Evolutionary conservation across 2,329 filamentous ascomycete genomes (phyloP).

Genomic region (Ustilaginoidea virens): DNA sequence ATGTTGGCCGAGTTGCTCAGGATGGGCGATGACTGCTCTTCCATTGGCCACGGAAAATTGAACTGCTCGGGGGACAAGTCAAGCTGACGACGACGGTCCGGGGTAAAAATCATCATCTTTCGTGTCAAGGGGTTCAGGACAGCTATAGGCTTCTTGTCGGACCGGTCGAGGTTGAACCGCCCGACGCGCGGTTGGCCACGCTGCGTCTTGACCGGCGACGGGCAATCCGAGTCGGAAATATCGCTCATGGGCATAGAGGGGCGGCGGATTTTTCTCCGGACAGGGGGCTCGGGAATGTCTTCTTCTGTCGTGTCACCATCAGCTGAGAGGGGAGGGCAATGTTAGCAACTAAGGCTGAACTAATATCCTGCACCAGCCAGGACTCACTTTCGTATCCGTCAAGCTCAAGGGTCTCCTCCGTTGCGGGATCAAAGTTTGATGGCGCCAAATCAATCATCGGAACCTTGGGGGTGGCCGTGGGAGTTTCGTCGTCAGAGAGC

Average conservation of each 20-base stretch:
- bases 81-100: constrained; percentile 29
- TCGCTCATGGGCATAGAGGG: constrained; percentile 21
- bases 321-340: too few species aligned
- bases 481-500: constrained; percentile 25
- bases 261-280: constrained; percentile 31
- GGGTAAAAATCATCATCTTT: constrained; percentile 50
- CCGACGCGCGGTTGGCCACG: constrained; percentile 38
- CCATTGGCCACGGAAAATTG: constrained; percentile 29
- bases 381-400: constrained; percentile 47
- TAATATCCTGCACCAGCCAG: constrained; percentile 6
- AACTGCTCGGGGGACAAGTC: constrained; percentile 41
- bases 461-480: constrained; percentile 24
- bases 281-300: constrained; percentile 34
- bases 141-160: constrained; percentile 40
- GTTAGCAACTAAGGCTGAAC: too few species aligned
- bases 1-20: constrained; percentile 55
- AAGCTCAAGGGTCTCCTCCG: constrained; percentile 23
- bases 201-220: constrained; percentile 28
- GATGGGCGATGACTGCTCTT: constrained; percentile 36
- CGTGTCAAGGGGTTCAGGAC: constrained; percentile 40
- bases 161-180: constrained; percentile 37
- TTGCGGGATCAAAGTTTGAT: not conserved
- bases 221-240: constrained; percentile 34
- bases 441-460: constrained; percentile 14
- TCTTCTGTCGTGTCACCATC: constrained; percentile 49